Evolutionary conservation across 2,329 filamentous ascomycete genomes (phyloP).

Genomic region (Chaetomium sp.): DNA sequence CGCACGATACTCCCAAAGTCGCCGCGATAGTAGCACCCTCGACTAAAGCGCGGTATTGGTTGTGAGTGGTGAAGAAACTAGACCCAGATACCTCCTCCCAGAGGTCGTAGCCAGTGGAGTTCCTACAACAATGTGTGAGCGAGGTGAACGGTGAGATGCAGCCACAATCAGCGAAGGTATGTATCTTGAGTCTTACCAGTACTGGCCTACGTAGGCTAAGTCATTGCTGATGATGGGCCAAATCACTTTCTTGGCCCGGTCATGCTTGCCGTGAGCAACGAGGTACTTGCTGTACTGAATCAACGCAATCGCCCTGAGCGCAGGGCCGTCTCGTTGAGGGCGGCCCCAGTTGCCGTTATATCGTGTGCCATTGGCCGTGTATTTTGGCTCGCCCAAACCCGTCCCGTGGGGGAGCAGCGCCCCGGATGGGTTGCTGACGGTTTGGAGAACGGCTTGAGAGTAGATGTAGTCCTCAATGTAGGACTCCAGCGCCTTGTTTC

Average conservation of each 20-base stretch:
- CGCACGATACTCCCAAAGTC: conserved; percentile 42
- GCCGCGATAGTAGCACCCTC: conserved; percentile 47
- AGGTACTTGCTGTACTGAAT: conserved; percentile 67
- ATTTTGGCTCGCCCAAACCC: conserved; percentile 69
- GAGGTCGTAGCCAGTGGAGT: conserved; percentile 60
- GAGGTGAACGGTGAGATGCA: no score
- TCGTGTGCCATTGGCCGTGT: conserved; percentile 53
- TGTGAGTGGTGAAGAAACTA: conserved; percentile 72
- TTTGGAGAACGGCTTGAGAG: conserved; percentile 59
- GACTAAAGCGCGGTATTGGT: conserved; percentile 51
- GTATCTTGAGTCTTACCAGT: conserved; percentile 42
- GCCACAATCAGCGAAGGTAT: no score
- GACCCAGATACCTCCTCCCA: conserved; percentile 75
- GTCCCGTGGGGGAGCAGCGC: conserved; percentile 40
- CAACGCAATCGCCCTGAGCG: conserved; percentile 65
- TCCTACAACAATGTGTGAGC: conserved; percentile 30
- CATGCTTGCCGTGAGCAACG: conserved; percentile 55
- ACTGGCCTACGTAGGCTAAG: conserved; percentile 64
- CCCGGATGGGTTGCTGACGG: conserved; percentile 62
- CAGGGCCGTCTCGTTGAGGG: conserved; percentile 74
- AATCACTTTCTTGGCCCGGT: conserved; percentile 46
- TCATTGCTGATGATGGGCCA: conserved; percentile 74
- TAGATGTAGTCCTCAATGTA: conserved; percentile 62
- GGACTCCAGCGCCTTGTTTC: conserved; percentile 52
- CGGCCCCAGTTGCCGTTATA: conserved; percentile 65